Evolutionary conservation across 192 early-diverging fungal species (phyloP), one percentile per base, ranked within the genome.

Genomic region (Coemansia sp.): DNA sequence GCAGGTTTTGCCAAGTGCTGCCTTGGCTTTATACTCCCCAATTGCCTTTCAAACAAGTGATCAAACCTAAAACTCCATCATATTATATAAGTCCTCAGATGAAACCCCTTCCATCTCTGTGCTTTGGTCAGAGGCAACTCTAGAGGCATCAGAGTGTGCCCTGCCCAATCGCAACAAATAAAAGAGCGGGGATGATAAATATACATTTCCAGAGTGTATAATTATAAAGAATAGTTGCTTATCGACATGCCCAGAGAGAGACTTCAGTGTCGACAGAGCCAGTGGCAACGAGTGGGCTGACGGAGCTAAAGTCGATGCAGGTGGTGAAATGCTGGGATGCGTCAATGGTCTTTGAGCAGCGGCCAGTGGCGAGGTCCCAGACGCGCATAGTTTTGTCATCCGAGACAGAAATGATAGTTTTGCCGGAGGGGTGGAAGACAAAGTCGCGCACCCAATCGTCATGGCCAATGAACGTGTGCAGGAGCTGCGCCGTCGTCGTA

Each of bases 381-480:
- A 93, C 80, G 42, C 90, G 87, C 63, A 98, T 83, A 0, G 93
- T 89, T 70, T 95, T 96, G 77, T 98, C 96, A 68, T 98, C 96
- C 0, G 92, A 91, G 2, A 90, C 92, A 34, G 89, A 90, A 7
- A 97, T 66, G 3, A 98, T 73, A 64, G 84, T 91, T 66, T 93
- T 93, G 39, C 93, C 95, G 48, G 85, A 89, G 0, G 95, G 91
- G 56, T 94, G 92, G 68, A 95, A 89, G 1, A 87, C 87, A 44
- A 98, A 74, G 40, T 90, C 92, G 41, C 95, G 90, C 11, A 97
- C 87, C 95, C 95, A 97, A 72, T 94, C 95, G 54, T 97, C 94
- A 69, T 97, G 95, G 11, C 95, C 94, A 33, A 86, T 77, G 80
- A 97, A 83, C 1, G 91, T 93, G 56, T 88, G 85, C 31, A 97